Percentiles rank a stretch among this genome's conserved stretches.
Evolutionary conservation across 1,139 yeast genomes (phyloP).

Genomic region (Yamadazyma spencermartinsiae): DNA sequence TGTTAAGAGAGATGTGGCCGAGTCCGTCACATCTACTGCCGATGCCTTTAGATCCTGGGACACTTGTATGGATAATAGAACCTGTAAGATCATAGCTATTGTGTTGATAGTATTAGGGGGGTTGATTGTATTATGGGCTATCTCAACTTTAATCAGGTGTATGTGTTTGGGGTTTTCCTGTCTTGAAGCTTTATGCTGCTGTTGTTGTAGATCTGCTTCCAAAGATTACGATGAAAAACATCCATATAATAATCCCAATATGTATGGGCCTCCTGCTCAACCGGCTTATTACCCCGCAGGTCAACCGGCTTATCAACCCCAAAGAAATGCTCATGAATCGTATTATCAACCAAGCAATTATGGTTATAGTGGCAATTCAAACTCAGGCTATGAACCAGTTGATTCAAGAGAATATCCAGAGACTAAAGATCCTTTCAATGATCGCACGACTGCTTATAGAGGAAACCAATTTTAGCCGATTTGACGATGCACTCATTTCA

Average conservation of each 20-base stretch:
- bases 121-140: constrained; percentile 43
- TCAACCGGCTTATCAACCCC: constrained; percentile 4
- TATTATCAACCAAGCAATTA: constrained; percentile 1
- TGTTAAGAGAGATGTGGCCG: constrained; percentile 13
- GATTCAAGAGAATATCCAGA: constrained; percentile 10
- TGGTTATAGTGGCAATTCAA: neutral
- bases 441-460: constrained; percentile 4
- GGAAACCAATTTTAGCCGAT: neutral
- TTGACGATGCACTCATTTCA: neutral
- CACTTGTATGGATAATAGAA: constrained; percentile 74
- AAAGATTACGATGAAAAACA: constrained; percentile 18
- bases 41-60: constrained; percentile 68
- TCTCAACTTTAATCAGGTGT: constrained; percentile 44
- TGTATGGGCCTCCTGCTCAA: constrained; percentile 36
- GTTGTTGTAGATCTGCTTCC: constrained; percentile 39
- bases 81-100: constrained; percentile 76
- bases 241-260: constrained; percentile 35
- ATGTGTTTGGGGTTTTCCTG: constrained; percentile 46
- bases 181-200: constrained; percentile 47
- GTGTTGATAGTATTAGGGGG: constrained; percentile 67
- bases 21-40: constrained; percentile 43
- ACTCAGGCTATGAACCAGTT: constrained; percentile 14
- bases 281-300: constrained; percentile 13
- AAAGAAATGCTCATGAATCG: neutral
- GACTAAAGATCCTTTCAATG: constrained; percentile 17